Evolutionary conservation across 1,284 basidiomycete species (phyloP).

Genomic region (Marasmius fiardii): DNA sequence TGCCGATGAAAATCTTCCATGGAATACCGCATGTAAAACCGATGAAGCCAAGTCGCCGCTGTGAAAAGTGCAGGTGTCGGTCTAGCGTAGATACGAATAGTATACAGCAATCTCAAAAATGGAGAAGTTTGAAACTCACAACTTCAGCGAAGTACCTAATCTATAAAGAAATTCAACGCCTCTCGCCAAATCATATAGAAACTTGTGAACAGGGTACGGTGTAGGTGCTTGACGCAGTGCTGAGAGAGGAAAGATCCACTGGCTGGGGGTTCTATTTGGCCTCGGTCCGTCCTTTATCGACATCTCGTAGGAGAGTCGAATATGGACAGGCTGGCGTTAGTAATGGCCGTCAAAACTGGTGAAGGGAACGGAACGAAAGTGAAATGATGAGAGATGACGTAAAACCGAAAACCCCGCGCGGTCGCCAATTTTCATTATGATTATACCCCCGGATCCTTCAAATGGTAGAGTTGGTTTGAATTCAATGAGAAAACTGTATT

Average conservation of each 20-base stretch:
- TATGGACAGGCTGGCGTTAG: no score
- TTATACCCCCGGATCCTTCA: no score
- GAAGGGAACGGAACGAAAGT: no score
- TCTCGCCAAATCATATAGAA: constrained; percentile 72
- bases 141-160: constrained; percentile 64
- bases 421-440: no score
- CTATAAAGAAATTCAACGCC: constrained; percentile 81
- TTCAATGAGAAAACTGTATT: no score
- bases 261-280: constrained; percentile 21
- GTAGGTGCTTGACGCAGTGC: constrained; percentile 61
- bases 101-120: no score
- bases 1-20: constrained; percentile 81
- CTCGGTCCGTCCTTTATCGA: neutral
- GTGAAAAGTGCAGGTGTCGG: constrained; percentile 78
- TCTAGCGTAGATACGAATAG: no score
- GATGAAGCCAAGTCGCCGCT: constrained; percentile 88
- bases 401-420: no score
- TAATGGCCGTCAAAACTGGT: no score
- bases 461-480: no score
- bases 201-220: constrained; percentile 52
- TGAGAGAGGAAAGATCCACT: constrained; percentile 70
- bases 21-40: constrained; percentile 94
- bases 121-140: no score
- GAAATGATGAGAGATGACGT: no score
- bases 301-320: neutral